A percentile compares a stretch with the other conserved stretches of the same genome.
These are phyloP conservation scores for Malus hybrid DNA, from an alignment of 331 rosid species.

Conservation along the genomic window DNA sequence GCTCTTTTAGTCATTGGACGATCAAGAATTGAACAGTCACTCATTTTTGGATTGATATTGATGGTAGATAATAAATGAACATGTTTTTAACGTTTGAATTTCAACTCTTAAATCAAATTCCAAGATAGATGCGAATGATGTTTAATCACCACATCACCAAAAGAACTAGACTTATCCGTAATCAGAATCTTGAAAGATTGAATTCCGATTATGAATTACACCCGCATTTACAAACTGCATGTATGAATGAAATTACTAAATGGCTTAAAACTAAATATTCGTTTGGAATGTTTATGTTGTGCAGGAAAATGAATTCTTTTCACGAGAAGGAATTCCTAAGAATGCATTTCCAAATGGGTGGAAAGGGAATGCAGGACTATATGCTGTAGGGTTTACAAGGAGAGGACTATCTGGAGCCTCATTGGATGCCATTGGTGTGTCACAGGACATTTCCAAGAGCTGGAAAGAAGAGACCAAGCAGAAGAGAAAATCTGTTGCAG, in stretches of 20 bases:
- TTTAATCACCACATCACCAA: too few relatives aligned
- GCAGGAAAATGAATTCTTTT: conserved; percentile 77
- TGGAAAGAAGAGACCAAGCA: conserved; percentile 85
- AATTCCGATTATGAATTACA: too few relatives aligned
- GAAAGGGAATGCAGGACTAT: conserved; percentile 80
- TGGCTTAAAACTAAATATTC: conserved; percentile 3
- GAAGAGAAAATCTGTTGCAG: conserved; percentile 47
- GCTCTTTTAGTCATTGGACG: too few relatives aligned
- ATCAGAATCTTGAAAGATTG: too few relatives aligned
- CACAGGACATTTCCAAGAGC: conserved; percentile 73
- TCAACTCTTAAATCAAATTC: too few relatives aligned
- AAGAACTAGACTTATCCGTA: too few relatives aligned
- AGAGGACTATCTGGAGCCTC: conserved; percentile 87
- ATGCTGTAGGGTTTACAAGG: conserved; percentile 91
- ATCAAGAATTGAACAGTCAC: too few relatives aligned
- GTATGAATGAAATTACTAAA: not conserved
- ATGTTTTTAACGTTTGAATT: too few relatives aligned
- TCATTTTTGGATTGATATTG: too few relatives aligned
- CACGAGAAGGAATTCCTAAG: conserved; percentile 66
- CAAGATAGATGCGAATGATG: too few relatives aligned
- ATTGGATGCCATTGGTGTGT: conserved; percentile 73
- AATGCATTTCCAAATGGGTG: conserved; percentile 85
- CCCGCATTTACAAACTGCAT: not conserved
- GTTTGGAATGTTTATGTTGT: conserved; percentile 3
- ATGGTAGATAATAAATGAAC: too few relatives aligned